phyloP scores from a whole-genome alignment of 164 flowering plant species.

The Chloranthus sessilifolius region DNA sequence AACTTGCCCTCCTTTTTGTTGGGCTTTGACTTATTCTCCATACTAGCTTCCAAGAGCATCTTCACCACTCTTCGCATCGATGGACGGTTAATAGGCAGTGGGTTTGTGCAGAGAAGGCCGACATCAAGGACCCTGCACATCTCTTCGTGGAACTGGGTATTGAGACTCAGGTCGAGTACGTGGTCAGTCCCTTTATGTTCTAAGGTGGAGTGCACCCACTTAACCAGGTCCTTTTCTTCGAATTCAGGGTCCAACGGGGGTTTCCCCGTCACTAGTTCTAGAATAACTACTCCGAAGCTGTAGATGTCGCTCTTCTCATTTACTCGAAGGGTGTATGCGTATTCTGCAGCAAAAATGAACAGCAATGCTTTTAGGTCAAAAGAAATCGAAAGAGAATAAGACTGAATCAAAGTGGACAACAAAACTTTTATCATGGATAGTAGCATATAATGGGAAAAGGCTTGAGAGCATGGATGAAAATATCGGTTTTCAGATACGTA shows the following conservation, averaged over 20 bases:
- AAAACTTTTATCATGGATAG: too few relatives aligned
- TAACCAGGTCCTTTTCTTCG: conserved; percentile 43
- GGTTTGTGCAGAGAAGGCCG: conserved; percentile 50
- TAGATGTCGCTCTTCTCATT: conserved; percentile 8
- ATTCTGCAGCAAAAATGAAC: conserved; percentile 1
- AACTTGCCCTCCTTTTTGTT: too few relatives aligned
- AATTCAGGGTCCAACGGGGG: conserved; percentile 1
- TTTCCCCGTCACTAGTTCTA: conserved; percentile 4
- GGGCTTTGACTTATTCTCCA: too few relatives aligned
- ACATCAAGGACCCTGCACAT: conserved; percentile 46
- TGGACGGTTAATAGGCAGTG: conserved; percentile 49
- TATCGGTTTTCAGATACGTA: too few relatives aligned
- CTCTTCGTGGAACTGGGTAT: conserved; percentile 12
- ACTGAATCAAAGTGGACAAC: too few relatives aligned
- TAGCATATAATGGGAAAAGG: too few relatives aligned
- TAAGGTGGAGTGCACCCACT: conserved; percentile 48
- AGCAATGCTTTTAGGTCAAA: too few relatives aligned
- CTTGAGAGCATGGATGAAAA: too few relatives aligned
- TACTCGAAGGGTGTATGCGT: conserved; percentile 2
- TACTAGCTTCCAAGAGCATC: conserved; percentile 37
- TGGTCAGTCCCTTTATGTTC: conserved; percentile 19
- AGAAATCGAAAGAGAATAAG: too few relatives aligned
- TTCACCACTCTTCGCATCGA: conserved; percentile 68
- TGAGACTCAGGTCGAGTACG: conserved; percentile 44
- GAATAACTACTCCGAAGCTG: conserved; percentile 3